Conservation (phyloP, 2,329 filamentous ascomycete species). For the Neonectria coccinea region DNA sequence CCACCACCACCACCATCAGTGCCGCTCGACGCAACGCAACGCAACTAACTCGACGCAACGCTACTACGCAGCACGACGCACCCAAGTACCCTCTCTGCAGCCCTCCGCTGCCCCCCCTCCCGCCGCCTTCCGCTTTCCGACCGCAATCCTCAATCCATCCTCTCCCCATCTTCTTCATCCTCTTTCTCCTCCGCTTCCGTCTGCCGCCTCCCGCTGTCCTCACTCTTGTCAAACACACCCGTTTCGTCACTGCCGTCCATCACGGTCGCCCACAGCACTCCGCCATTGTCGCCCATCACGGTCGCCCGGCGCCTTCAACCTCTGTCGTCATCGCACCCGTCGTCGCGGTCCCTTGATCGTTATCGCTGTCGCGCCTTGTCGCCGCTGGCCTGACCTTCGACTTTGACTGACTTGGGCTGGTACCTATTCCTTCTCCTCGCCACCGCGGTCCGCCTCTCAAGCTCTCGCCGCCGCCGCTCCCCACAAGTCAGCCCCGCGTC, state of each 20-base stretch:
- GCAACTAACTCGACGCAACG: constrained; percentile 33
- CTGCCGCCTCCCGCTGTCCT: constrained; percentile 23
- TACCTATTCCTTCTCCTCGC: constrained; percentile 33
- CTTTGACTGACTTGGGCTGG: constrained; percentile 30
- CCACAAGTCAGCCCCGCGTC: constrained; percentile 43
- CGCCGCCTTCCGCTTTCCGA: constrained; percentile 40
- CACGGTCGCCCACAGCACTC: neutral
- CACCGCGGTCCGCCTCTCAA: constrained; percentile 33
- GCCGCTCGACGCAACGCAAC: constrained; percentile 34
- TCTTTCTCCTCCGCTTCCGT: constrained; percentile 19
- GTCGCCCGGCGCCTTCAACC: neutral
- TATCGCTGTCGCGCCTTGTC: constrained; percentile 13
- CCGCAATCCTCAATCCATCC: constrained; percentile 28
- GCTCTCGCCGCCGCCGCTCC: constrained; percentile 30
- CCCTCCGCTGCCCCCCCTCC: constrained; percentile 38
- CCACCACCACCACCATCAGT: constrained; percentile 21
- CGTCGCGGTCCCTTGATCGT: neutral
- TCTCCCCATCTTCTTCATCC: constrained; percentile 28
- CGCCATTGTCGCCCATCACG: neutral
- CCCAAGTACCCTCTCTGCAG: constrained; percentile 31
- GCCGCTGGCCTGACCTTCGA: constrained; percentile 30
- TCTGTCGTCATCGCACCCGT: neutral
- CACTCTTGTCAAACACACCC: constrained; percentile 20
- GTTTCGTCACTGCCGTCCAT: constrained; percentile 18
- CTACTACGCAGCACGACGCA: constrained; percentile 39